Evolutionary conservation across 768 basidiomycete species (phyloP).

Genomic region (Trametes sanguinea): DNA sequence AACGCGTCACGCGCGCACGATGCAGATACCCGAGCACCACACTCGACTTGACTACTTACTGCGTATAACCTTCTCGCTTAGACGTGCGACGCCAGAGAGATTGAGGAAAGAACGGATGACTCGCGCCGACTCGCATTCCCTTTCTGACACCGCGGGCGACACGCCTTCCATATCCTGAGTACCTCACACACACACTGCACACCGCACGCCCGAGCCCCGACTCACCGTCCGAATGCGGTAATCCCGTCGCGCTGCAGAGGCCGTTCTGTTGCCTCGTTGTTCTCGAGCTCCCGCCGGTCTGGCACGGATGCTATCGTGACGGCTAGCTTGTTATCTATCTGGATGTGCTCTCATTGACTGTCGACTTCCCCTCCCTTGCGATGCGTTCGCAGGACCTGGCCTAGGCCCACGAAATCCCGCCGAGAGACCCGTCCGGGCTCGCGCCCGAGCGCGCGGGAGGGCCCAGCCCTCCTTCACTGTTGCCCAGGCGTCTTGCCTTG

Average conservation of each 20-base stretch:
- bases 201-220: neutral
- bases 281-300: slow-evolving; percentile 10
- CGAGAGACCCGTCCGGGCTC: neutral
- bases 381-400: neutral
- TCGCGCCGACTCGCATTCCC: neutral
- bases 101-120: neutral
- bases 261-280: slow-evolving; percentile 3
- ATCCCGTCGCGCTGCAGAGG: neutral
- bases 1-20: too few relatives aligned
- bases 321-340: too few relatives aligned
- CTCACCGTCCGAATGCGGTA: slow-evolving; percentile 1
- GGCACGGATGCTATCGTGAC: neutral
- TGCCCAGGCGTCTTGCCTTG: neutral
- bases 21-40: neutral
- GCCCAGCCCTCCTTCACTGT: neutral
- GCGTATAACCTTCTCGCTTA: neutral
- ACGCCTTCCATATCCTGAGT: neutral
- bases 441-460: neutral
- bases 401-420: neutral
- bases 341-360: too few relatives aligned
- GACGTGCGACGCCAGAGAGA: neutral
- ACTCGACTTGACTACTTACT: neutral
- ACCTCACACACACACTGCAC: too few relatives aligned
- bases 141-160: neutral
- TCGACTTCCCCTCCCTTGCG: neutral